Conservation (phyloP, 495 filamentous ascomycete genomes). For the Letharia columbiana region DNA sequence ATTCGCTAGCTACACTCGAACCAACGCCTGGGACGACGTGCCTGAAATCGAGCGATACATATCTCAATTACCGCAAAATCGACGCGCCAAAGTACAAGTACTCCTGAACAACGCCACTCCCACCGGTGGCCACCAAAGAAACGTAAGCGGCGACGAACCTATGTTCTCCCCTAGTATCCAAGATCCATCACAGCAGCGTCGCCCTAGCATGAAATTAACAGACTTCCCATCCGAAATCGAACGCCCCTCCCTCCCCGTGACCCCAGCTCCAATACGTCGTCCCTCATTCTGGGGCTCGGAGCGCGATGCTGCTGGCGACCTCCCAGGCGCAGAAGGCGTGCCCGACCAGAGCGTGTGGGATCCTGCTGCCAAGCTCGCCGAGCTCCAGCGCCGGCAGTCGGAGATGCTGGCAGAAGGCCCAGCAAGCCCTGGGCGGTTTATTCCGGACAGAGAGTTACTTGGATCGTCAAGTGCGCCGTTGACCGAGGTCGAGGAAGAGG, state of each 20-base stretch:
- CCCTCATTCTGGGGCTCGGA: slow-evolving; percentile 45
- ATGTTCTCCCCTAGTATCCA: slow-evolving; percentile 26
- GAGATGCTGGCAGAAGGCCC: slow-evolving; percentile 38
- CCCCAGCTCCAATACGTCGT: slow-evolving; percentile 65
- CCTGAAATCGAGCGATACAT: slow-evolving; percentile 77
- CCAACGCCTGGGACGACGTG: slow-evolving; percentile 84
- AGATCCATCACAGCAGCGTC: slow-evolving; percentile 25
- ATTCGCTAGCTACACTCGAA: slow-evolving; percentile 56
- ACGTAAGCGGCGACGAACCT: slow-evolving; percentile 3
- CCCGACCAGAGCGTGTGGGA: slow-evolving; percentile 84
- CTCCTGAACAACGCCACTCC: slow-evolving; percentile 23
- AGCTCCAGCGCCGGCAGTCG: slow-evolving; percentile 55
- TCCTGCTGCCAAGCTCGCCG: slow-evolving; percentile 58
- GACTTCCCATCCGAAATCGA: slow-evolving; percentile 81
- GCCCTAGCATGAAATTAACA: slow-evolving; percentile 57
- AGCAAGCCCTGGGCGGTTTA: slow-evolving; percentile 10
- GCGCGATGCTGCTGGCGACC: slow-evolving; percentile 42
- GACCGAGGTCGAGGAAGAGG: slow-evolving; percentile 3
- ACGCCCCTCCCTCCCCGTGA: slow-evolving; percentile 83
- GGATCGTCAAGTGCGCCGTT: slow-evolving; percentile 4
- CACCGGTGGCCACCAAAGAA: slow-evolving; percentile 10
- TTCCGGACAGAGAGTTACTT: slow-evolving; percentile 13
- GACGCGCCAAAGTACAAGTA: slow-evolving; percentile 52
- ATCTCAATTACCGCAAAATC: slow-evolving; percentile 56
- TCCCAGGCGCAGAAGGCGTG: slow-evolving; percentile 71